Percentiles rank a stretch among this genome's conserved stretches.
Conservation (phyloP, 2,329 filamentous ascomycete genomes). For the Monosporascus sp. region DNA sequence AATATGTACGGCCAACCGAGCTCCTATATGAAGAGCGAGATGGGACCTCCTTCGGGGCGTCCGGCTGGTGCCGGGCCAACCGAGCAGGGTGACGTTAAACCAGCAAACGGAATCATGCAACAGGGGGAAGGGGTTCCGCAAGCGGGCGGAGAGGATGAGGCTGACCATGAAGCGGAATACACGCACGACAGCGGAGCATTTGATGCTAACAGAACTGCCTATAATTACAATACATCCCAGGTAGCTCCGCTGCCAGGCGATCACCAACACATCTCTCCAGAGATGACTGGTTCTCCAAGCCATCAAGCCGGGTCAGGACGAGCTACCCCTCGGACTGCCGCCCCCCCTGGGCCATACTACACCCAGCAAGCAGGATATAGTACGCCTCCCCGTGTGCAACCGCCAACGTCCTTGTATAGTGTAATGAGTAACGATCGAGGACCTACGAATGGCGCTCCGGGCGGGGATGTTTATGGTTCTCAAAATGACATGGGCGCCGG, state of each 20-base stretch:
- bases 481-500: conserved; percentile 53
- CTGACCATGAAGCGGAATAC: conserved; percentile 78
- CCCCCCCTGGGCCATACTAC: conserved; percentile 70
- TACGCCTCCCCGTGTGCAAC: conserved; percentile 67
- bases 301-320: conserved; percentile 78
- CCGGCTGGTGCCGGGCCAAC: conserved; percentile 53
- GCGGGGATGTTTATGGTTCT: conserved; percentile 66
- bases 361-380: conserved; percentile 62
- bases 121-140: conserved; percentile 50
- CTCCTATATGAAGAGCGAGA: conserved; percentile 76
- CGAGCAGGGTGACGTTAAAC: conserved; percentile 60
- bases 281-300: conserved; percentile 75
- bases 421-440: conserved; percentile 78
- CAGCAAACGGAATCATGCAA: conserved; percentile 62
- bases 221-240: conserved; percentile 70
- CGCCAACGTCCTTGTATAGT: conserved; percentile 79
- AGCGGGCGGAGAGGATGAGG: conserved; percentile 56
- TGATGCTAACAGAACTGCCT: conserved; percentile 65
- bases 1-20: conserved; percentile 62
- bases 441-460: conserved; percentile 58
- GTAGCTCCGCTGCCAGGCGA: conserved; percentile 65
- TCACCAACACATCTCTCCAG: conserved; percentile 70
- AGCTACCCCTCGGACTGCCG: conserved; percentile 77
- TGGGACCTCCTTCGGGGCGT: conserved; percentile 72
- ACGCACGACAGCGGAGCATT: conserved; percentile 77